A percentile compares a stretch with the other conserved stretches of the same genome.
phyloP scores from a whole-genome alignment of 352 stramenopile genomes.

The Elongisporangium undulatum region DNA sequence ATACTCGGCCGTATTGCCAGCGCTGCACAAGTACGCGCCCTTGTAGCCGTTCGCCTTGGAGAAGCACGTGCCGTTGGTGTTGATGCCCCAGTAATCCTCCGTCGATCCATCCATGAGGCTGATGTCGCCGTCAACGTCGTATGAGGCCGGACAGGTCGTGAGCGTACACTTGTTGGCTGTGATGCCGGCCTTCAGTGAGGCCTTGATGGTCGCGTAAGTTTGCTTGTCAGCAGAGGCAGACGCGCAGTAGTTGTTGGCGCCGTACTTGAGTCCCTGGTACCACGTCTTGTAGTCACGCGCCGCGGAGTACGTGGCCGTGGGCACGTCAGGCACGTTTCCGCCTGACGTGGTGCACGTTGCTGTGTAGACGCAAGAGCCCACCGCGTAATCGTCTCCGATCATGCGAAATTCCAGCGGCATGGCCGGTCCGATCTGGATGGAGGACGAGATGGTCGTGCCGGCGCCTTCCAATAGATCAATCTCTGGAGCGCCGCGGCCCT shows the following conservation, averaged over 20 bases:
- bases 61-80: constrained; percentile 62
- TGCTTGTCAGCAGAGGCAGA: constrained; percentile 15
- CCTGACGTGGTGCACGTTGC: constrained; percentile 31
- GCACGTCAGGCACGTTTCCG: constrained; percentile 37
- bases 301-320: constrained; percentile 28
- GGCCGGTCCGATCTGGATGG: constrained; percentile 83
- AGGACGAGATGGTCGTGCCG: constrained; percentile 82
- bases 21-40: constrained; percentile 44
- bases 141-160: constrained; percentile 40
- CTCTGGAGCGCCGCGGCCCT: constrained; percentile 91
- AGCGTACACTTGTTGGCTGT: constrained; percentile 41
- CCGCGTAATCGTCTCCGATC: constrained; percentile 13
- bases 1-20: constrained; percentile 26
- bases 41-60: constrained; percentile 49
- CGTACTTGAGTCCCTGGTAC: constrained; percentile 65
- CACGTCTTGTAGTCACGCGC: constrained; percentile 54
- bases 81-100: constrained; percentile 43
- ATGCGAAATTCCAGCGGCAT: constrained; percentile 52
- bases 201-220: constrained; percentile 31
- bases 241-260: constrained; percentile 51
- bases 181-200: constrained; percentile 34
- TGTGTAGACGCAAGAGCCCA: constrained; percentile 36
- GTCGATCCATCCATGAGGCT: constrained; percentile 24
- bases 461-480: constrained; percentile 95
- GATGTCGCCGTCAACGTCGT: constrained; percentile 49